Conservation (phyloP, 1,284 basidiomycete species). For the Leucoagaricus sp. region DNA sequence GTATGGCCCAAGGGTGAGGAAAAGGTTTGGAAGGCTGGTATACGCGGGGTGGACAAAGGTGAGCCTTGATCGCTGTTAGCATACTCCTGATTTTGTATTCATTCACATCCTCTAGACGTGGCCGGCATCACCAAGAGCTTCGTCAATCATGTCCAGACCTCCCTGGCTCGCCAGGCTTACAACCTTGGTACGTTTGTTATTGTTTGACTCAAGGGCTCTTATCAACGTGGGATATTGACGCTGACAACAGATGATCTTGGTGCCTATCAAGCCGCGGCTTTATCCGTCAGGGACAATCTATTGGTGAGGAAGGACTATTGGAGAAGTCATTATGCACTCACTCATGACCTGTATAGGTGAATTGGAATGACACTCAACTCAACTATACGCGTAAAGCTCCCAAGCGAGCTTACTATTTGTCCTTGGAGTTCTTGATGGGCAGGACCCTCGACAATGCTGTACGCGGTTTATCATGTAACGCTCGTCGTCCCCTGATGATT, state of each 20-base stretch:
- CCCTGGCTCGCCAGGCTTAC: constrained; percentile 84
- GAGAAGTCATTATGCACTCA: constrained; percentile 4
- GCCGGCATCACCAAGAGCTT: constrained; percentile 77
- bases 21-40: constrained; percentile 72
- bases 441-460: constrained; percentile 85
- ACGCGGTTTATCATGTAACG: constrained; percentile 13
- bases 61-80: background rate
- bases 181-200: constrained; percentile 57
- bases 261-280: constrained; percentile 78
- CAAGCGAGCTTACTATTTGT: constrained; percentile 88
- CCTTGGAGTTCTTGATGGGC: constrained; percentile 90
- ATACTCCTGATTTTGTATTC: constrained; percentile 24
- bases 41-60: constrained; percentile 62
- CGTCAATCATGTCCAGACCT: constrained; percentile 85
- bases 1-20: constrained; percentile 88
- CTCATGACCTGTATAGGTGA: constrained; percentile 44
- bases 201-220: background rate
- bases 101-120: constrained; percentile 44
- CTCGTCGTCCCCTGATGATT: background rate
- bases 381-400: constrained; percentile 71
- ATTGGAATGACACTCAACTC: constrained; percentile 80
- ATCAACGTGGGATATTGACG: background rate
- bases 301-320: constrained; percentile 48
- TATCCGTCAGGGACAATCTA: constrained; percentile 85
- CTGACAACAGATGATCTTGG: constrained; percentile 62